Evolutionary conservation across 768 basidiomycete genomes (phyloP).

Genomic region (Fibroporia radiculosa): DNA sequence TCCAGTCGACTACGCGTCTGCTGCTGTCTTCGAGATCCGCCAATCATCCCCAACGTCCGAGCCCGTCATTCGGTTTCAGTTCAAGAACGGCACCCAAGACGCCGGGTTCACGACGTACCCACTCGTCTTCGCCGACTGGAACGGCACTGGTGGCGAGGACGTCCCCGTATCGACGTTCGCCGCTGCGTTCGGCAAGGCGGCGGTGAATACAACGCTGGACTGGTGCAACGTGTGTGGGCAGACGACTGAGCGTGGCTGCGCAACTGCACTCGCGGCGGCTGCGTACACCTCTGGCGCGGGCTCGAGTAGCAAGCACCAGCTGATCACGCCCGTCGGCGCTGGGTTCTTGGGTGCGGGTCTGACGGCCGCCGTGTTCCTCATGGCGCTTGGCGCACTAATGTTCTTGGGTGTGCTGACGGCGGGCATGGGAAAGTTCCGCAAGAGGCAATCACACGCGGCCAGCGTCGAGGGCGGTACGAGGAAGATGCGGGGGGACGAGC

Average conservation of each 20-base stretch:
- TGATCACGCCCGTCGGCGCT: conserved; percentile 50
- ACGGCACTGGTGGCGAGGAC: conserved; percentile 31
- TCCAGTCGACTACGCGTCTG: conserved; percentile 55
- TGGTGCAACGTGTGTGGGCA: conserved; percentile 61
- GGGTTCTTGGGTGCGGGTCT: conserved; percentile 60
- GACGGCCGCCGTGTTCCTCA: conserved; percentile 12
- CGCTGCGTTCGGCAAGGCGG: conserved; percentile 34
- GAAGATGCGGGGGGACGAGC: background rate
- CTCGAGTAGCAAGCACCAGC: conserved; percentile 17
- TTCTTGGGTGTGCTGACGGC: conserved; percentile 8
- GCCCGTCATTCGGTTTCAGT: conserved; percentile 53
- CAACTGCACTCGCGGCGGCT: conserved; percentile 32
- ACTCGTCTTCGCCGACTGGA: conserved; percentile 30
- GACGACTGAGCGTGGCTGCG: conserved; percentile 50
- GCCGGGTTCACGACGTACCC: conserved; percentile 37
- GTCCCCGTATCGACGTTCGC: conserved; percentile 48
- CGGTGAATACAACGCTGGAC: conserved; percentile 41
- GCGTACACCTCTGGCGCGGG: conserved; percentile 14
- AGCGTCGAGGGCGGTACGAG: too few species aligned
- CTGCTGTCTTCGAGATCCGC: conserved; percentile 52
- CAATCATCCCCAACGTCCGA: conserved; percentile 35
- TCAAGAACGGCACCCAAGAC: conserved; percentile 59
- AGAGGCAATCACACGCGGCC: too few species aligned
- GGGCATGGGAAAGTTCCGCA: background rate
- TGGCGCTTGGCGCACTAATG: conserved; percentile 8